Conservation (phyloP, 495 filamentous ascomycete genomes). For the Penicillium ochrochloron region DNA sequence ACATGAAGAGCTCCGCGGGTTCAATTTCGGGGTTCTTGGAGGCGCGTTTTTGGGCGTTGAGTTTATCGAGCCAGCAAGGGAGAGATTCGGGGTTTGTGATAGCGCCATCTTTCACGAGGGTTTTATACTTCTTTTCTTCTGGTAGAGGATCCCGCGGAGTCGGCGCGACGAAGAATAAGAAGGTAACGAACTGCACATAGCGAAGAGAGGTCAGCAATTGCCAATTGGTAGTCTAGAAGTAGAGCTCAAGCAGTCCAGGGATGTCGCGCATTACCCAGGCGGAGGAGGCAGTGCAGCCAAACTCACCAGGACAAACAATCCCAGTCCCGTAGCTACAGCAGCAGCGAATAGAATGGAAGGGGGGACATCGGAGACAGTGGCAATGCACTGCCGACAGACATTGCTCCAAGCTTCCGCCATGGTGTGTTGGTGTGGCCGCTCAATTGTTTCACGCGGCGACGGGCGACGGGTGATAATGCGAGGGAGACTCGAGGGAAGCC, state of each 20-base stretch:
- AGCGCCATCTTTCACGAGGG: slow-evolving; percentile 67
- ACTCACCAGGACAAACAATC: slow-evolving; percentile 47
- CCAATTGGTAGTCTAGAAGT: not conserved
- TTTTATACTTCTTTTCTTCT: slow-evolving; percentile 88
- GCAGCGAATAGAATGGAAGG: slow-evolving; percentile 36
- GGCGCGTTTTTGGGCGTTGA: slow-evolving; percentile 51
- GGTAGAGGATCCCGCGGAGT: slow-evolving; percentile 71
- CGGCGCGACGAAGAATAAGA: slow-evolving; percentile 76
- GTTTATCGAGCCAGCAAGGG: slow-evolving; percentile 82
- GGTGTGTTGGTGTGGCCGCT: slow-evolving; percentile 15
- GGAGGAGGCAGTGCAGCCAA: slow-evolving; percentile 8
- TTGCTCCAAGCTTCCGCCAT: slow-evolving; percentile 42
- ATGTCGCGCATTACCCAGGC: not conserved
- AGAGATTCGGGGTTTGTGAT: slow-evolving; percentile 63
- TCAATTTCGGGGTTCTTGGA: slow-evolving; percentile 40
- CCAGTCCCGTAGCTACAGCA: slow-evolving; percentile 35
- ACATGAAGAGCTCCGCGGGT: slow-evolving; percentile 70
- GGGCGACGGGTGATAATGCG: slow-evolving; percentile 14
- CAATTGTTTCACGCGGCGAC: slow-evolving; percentile 14
- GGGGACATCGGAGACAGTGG: slow-evolving; percentile 37
- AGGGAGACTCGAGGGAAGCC: slow-evolving; percentile 31
- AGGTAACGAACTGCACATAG: slow-evolving; percentile 63
- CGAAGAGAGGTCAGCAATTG: slow-evolving; percentile 15
- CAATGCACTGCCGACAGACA: slow-evolving; percentile 43
- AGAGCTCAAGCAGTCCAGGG: not conserved